A percentile compares a stretch with the other conserved stretches of the same genome.
Conservation (phyloP, 805 yeast species). For the Ogataea paraovalis region DNA sequence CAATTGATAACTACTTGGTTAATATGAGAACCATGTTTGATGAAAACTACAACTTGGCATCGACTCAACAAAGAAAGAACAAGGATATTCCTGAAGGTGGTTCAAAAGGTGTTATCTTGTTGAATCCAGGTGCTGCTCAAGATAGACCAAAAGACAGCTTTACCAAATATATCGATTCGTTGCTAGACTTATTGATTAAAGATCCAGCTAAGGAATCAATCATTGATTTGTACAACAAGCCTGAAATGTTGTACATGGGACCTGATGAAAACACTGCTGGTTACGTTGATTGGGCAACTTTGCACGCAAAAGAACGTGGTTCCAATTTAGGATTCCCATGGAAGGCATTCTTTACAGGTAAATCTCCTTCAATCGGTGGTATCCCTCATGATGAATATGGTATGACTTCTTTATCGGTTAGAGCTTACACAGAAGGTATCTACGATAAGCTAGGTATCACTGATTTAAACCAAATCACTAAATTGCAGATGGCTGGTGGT, state of each 20-base stretch:
- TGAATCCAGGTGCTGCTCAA: slow-evolving; percentile 69
- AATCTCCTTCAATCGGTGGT: slow-evolving; percentile 88
- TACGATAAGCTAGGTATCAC: slow-evolving; percentile 70
- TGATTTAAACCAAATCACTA: slow-evolving; percentile 54
- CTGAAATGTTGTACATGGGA: slow-evolving; percentile 93
- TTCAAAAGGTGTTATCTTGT: slow-evolving; percentile 90
- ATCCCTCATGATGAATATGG: slow-evolving; percentile 98
- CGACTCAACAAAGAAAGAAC: slow-evolving; percentile 94
- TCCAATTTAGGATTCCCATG: slow-evolving; percentile 78
- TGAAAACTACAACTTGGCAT: slow-evolving; percentile 93
- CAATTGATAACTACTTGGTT: slow-evolving; percentile 76
- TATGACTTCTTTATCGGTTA: slow-evolving; percentile 93
- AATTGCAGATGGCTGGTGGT: slow-evolving; percentile 98
- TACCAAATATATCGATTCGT: slow-evolving; percentile 87
- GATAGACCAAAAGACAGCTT: slow-evolving; percentile 80
- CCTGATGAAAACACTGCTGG: slow-evolving; percentile 99
- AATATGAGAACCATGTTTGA: slow-evolving; percentile 89
- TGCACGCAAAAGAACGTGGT: slow-evolving; percentile 86
- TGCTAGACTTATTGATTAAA: slow-evolving; percentile 77
- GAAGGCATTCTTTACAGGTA: slow-evolving; percentile 98
- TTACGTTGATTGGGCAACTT: slow-evolving; percentile 95
- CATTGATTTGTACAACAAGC: slow-evolving; percentile 77
- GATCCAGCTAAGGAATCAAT: slow-evolving; percentile 71
- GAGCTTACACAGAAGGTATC: slow-evolving; percentile 84
- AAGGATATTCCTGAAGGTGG: slow-evolving; percentile 99